Evolutionary conservation across 2,329 filamentous ascomycete species (phyloP).

Genomic region (Fusarium fracticaudum): DNA sequence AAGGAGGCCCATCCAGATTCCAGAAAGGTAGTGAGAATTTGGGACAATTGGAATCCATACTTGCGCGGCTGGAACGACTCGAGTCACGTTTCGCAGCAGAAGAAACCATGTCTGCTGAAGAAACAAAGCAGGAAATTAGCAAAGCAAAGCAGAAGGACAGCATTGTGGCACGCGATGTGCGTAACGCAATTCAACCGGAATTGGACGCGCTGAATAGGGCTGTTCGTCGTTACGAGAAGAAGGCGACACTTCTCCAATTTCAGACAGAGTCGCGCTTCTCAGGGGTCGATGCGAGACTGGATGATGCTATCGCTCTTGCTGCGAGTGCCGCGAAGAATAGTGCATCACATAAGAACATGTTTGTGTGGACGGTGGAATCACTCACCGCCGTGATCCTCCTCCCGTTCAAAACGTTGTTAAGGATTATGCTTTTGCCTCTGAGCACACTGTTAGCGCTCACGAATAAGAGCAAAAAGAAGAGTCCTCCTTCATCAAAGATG

Average conservation of each 20-base stretch:
- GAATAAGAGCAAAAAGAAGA: conserved; percentile 47
- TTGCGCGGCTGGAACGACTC: conserved; percentile 73
- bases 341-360: conserved; percentile 49
- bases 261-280: conserved; percentile 81
- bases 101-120: conserved; percentile 40
- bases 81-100: conserved; percentile 61
- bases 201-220: conserved; percentile 89
- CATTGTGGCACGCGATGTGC: conserved; percentile 65
- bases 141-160: conserved; percentile 55
- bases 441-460: conserved; percentile 50
- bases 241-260: conserved; percentile 76
- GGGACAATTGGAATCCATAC: conserved; percentile 65
- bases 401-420: conserved; percentile 54
- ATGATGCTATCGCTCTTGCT: conserved; percentile 83
- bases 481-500: conserved; percentile 28
- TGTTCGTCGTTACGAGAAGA: conserved; percentile 91
- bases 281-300: conserved; percentile 74
- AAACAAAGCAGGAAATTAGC: conserved; percentile 45
- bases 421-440: conserved; percentile 56
- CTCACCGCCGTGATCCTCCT: conserved; percentile 49
- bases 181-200: conserved; percentile 77
- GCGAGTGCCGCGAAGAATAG: conserved; percentile 73
- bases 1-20: conserved; percentile 57
- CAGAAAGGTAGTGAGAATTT: conserved; percentile 45
- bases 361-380: conserved; percentile 52